phyloP scores from a whole-genome alignment of 2,329 filamentous ascomycete species.

The Ophiostoma sp. region DNA sequence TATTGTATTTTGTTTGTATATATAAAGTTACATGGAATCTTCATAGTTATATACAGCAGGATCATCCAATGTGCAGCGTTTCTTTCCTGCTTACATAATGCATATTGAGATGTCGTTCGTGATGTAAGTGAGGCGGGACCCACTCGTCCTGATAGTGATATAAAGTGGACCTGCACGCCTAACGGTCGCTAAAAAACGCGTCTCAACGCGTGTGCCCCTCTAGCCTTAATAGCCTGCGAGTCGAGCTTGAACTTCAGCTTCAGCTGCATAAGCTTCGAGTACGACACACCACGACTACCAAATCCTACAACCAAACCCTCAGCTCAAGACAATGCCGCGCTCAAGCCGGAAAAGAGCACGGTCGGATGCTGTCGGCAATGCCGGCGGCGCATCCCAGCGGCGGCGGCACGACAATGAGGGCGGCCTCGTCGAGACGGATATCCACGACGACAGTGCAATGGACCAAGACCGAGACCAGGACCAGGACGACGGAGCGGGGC shows the following conservation, averaged over 20 bases:
- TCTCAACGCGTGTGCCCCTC: slow-evolving; percentile 10
- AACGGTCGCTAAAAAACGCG: neutral
- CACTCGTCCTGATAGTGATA: neutral
- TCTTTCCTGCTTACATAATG: no score
- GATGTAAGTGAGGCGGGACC: no score
- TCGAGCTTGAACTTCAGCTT: no score
- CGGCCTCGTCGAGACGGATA: neutral
- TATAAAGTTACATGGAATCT: no score
- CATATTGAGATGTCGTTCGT: no score
- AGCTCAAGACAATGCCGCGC: slow-evolving; percentile 10
- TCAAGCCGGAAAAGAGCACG: slow-evolving; percentile 20
- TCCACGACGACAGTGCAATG: slow-evolving; percentile 2
- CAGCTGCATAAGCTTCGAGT: neutral
- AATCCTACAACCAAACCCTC: neutral
- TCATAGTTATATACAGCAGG: no score
- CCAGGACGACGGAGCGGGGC: neutral
- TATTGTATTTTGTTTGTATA: no score
- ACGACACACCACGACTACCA: neutral
- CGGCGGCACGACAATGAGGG: slow-evolving; percentile 12
- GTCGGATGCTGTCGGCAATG: neutral
- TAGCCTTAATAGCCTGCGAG: neutral
- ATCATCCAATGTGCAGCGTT: no score
- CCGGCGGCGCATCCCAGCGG: neutral
- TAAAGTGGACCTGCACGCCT: neutral
- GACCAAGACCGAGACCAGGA: neutral